Conservation (phyloP, 1,284 basidiomycete genomes). For the Jaminaea rosea region DNA sequence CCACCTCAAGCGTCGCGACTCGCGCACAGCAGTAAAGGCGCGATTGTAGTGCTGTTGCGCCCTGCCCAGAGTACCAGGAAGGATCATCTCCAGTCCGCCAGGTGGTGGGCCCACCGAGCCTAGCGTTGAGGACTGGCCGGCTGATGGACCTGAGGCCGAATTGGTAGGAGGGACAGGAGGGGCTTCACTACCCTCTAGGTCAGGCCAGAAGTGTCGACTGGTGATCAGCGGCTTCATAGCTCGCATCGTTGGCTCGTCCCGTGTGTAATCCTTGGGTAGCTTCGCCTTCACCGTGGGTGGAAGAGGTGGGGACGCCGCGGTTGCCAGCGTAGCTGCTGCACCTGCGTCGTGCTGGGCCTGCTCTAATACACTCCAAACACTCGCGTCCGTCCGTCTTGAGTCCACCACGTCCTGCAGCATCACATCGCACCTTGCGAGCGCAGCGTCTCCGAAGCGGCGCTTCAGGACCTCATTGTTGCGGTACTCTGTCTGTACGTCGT, state of each 20-base stretch:
- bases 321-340: not conserved
- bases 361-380: too few relatives aligned
- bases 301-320: not conserved
- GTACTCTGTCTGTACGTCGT: constrained; percentile 32
- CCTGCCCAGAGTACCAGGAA: not conserved
- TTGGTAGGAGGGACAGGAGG: not conserved
- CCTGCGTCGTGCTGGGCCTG: too few relatives aligned
- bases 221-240: constrained; percentile 34
- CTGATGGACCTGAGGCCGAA: not conserved
- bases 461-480: constrained; percentile 44
- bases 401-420: constrained; percentile 41
- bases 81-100: not conserved
- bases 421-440: constrained; percentile 41
- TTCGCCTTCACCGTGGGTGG: not conserved
- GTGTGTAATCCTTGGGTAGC: too few relatives aligned
- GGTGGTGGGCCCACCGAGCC: not conserved
- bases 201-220: constrained; percentile 44
- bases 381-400: constrained; percentile 20
- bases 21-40: constrained; percentile 2
- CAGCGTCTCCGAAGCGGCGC: constrained; percentile 37
- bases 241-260: too few relatives aligned
- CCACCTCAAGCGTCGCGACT: constrained; percentile 1
- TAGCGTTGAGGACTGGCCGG: not conserved
- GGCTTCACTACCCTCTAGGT: constrained; percentile 4
- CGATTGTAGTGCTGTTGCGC: constrained; percentile 2